Conservation (phyloP, 441 rosid species). For the Caryocar brasiliense region DNA sequence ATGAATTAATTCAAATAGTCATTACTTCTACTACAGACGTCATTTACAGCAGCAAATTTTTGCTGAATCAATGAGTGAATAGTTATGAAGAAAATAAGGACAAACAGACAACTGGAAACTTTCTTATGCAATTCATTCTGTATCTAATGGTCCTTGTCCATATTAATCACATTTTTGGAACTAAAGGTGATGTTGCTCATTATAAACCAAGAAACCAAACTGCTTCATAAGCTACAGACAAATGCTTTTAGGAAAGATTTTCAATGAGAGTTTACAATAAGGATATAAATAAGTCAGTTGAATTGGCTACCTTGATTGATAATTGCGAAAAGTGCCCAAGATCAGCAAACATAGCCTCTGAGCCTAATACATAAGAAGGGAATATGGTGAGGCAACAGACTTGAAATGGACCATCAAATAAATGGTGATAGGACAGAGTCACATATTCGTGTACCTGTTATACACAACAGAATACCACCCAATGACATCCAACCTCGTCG, state of each 20-base stretch:
- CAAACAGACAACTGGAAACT: too few relatives aligned
- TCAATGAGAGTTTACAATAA: too few relatives aligned
- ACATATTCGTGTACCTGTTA: slow-evolving; percentile 37
- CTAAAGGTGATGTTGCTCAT: too few relatives aligned
- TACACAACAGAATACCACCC: slow-evolving; percentile 67
- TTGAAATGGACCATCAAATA: not conserved
- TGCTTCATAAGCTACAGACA: too few relatives aligned
- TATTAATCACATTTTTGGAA: too few relatives aligned
- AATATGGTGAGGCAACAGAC: not conserved
- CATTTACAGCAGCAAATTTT: not conserved
- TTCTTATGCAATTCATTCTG: too few relatives aligned
- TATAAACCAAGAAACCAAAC: too few relatives aligned
- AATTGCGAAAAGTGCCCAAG: slow-evolving; percentile 83
- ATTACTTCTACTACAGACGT: not conserved
- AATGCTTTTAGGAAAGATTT: too few relatives aligned
- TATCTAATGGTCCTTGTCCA: too few relatives aligned
- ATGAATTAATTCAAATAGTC: not conserved
- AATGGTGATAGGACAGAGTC: not conserved
- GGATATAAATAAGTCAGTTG: not conserved
- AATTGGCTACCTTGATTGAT: slow-evolving; percentile 51
- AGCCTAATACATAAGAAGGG: slow-evolving; percentile 33
- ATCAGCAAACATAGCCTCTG: slow-evolving; percentile 94
- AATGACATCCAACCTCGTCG: slow-evolving; percentile 76
- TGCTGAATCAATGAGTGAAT: too few relatives aligned
- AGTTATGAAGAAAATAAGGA: too few relatives aligned